These are phyloP conservation scores for Golubevia sp. DNA, from an alignment of 1,284 basidiomycete species.

Conservation along the genomic window DNA sequence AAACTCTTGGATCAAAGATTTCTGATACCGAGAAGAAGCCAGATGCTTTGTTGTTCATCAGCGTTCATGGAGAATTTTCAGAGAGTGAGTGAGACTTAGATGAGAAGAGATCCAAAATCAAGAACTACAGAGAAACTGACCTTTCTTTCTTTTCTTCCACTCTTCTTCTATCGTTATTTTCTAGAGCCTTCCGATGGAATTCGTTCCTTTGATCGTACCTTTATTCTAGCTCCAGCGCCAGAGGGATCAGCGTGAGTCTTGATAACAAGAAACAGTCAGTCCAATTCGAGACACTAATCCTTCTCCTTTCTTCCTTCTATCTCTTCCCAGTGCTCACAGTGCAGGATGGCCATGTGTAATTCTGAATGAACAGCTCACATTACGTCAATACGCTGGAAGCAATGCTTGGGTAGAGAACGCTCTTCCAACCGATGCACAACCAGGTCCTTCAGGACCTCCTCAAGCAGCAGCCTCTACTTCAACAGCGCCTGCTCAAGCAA, in stretches of 20 bases:
- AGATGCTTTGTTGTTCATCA: conserved; percentile 72
- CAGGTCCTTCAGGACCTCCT: conserved; percentile 1
- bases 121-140: too few species aligned
- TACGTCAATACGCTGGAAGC: conserved; percentile 81
- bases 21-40: conserved; percentile 52
- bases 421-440: conserved; percentile 12
- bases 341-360: conserved; percentile 89
- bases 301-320: conserved; percentile 2
- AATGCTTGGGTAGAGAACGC: conserved; percentile 67
- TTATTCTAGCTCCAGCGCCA: conserved; percentile 79
- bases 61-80: conserved; percentile 86
- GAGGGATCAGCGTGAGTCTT: conserved; percentile 78
- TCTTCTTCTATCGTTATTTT: background rate
- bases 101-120: conserved; percentile 9
- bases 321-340: conserved; percentile 69
- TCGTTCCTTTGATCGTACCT: conserved; percentile 90
- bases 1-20: conserved; percentile 66
- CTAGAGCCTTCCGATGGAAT: conserved; percentile 68
- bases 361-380: conserved; percentile 82
- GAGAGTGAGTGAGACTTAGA: conserved; percentile 71
- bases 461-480: conserved; percentile 2
- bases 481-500: conserved; percentile 2
- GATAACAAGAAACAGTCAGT: too few species aligned
- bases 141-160: conserved; percentile 62
- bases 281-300: too few species aligned